phyloP scores from a whole-genome alignment of 306 rosid species.

The Trifolium repens region DNA sequence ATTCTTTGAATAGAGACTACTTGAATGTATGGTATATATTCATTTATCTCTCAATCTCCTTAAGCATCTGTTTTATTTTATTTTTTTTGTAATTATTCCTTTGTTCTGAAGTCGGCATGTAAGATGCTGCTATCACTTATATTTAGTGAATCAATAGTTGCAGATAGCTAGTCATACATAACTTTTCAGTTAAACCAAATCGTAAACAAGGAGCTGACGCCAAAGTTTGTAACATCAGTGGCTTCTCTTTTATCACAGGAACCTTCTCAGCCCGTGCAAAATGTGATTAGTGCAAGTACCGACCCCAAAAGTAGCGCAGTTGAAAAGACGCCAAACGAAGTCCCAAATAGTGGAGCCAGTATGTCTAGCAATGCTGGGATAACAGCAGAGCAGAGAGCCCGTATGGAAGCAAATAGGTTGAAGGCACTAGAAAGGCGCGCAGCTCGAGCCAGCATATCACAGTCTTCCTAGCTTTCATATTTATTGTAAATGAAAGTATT shows the following conservation, averaged over 20 bases:
- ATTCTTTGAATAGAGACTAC: constrained; percentile 18
- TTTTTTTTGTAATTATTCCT: background rate
- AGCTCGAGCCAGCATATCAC: constrained; percentile 53
- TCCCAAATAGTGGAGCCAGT: constrained; percentile 42
- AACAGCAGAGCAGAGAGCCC: constrained; percentile 77
- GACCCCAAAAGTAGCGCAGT: constrained; percentile 37
- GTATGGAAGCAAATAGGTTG: constrained; percentile 88
- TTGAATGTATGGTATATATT: constrained; percentile 3
- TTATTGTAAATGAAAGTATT: constrained; percentile 19
- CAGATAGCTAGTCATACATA: background rate
- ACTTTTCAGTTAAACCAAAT: constrained; percentile 21
- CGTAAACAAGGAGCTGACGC: constrained; percentile 20
- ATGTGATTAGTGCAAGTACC: background rate
- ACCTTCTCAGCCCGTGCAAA: constrained; percentile 44
- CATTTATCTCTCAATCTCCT: constrained; percentile 1
- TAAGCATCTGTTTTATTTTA: background rate
- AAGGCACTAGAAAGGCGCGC: constrained; percentile 88
- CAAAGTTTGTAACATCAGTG: background rate
- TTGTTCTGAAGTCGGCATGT: constrained; percentile 21
- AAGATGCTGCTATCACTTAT: constrained; percentile 15
- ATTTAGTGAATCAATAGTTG: constrained; percentile 12
- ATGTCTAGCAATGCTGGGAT: constrained; percentile 47
- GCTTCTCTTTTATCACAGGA: constrained; percentile 53
- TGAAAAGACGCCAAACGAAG: constrained; percentile 41
- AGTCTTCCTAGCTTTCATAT: constrained; percentile 41